phyloP scores from a whole-genome alignment of 305 asterid genomes.

The Solanum hybrid region DNA sequence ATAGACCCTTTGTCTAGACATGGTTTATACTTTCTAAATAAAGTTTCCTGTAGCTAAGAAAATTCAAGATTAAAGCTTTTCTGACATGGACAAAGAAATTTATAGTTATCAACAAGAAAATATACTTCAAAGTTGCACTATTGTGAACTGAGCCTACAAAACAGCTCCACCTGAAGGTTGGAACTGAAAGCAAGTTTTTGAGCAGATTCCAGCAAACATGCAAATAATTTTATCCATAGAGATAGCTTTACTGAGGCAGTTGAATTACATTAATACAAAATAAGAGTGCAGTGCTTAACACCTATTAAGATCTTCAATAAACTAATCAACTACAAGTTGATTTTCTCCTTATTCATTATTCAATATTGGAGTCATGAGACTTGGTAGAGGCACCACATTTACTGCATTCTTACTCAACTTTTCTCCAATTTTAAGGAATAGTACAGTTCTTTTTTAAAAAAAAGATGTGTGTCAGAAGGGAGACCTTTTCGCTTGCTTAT shows the following conservation, averaged over 20 bases:
- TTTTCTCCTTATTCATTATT: neutral
- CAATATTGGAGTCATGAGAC: neutral
- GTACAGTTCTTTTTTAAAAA: neutral
- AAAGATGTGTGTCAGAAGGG: neutral
- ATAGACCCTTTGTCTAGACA: neutral
- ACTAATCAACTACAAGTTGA: neutral
- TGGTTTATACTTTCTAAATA: neutral
- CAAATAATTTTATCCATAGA: neutral
- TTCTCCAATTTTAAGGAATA: neutral
- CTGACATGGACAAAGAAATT: neutral
- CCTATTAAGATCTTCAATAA: neutral
- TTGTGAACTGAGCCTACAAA: neutral
- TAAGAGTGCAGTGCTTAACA: neutral
- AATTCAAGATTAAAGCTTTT: neutral
- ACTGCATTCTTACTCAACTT: neutral
- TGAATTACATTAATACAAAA: neutral
- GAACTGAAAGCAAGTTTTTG: neutral
- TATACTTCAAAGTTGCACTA: neutral
- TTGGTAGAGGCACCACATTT: slow-evolving; percentile 7
- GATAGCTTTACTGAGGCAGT: neutral
- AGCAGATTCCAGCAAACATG: neutral
- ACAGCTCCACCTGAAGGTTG: neutral
- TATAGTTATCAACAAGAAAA: neutral
- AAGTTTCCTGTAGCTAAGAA: neutral
- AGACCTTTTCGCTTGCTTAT: slow-evolving; percentile 88